These are phyloP conservation scores for Fusarium domesticum DNA, from an alignment of 2,329 filamentous ascomycete genomes.

Conservation along the genomic window DNA sequence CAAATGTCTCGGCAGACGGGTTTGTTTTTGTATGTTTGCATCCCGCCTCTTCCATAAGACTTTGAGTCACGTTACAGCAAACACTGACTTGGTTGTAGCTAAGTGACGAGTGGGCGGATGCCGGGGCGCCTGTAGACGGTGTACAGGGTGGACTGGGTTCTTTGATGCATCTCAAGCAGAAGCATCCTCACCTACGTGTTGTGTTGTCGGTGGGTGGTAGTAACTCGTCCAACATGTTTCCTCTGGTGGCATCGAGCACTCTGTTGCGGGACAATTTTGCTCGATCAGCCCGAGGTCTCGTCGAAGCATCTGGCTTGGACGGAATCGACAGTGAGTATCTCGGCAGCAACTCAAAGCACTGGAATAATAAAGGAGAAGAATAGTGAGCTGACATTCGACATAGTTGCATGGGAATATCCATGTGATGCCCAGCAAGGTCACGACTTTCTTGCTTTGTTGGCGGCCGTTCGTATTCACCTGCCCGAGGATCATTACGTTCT, in stretches of 20 bases:
- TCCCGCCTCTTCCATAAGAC: constrained; percentile 6
- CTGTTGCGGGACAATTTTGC: constrained; percentile 66
- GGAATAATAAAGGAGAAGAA: not conserved
- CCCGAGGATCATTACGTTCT: constrained; percentile 66
- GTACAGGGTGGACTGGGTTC: constrained; percentile 69
- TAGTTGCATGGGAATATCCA: constrained; percentile 82
- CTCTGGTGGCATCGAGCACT: constrained; percentile 61
- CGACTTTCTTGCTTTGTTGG: constrained; percentile 68
- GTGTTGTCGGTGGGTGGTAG: constrained; percentile 74
- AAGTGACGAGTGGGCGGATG: constrained; percentile 76
- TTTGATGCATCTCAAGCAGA: constrained; percentile 68
- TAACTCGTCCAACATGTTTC: constrained; percentile 62
- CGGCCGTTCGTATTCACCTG: constrained; percentile 63
- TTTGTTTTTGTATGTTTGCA: constrained; percentile 66
- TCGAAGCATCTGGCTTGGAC: constrained; percentile 62
- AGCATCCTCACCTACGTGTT: constrained; percentile 69
- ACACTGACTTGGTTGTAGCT: constrained; percentile 49
- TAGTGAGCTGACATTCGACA: constrained; percentile 10
- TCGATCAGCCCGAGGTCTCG: constrained; percentile 61
- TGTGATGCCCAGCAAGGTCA: constrained; percentile 61
- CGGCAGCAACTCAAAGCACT: not conserved
- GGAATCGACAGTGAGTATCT: constrained; percentile 64
- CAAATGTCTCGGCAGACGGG: constrained; percentile 68
- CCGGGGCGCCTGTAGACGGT: constrained; percentile 68
- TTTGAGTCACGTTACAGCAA: constrained; percentile 19